These are phyloP conservation scores for Leptographium lundbergii DNA, from an alignment of 2,329 filamentous ascomycete genomes.

Conservation along the genomic window DNA sequence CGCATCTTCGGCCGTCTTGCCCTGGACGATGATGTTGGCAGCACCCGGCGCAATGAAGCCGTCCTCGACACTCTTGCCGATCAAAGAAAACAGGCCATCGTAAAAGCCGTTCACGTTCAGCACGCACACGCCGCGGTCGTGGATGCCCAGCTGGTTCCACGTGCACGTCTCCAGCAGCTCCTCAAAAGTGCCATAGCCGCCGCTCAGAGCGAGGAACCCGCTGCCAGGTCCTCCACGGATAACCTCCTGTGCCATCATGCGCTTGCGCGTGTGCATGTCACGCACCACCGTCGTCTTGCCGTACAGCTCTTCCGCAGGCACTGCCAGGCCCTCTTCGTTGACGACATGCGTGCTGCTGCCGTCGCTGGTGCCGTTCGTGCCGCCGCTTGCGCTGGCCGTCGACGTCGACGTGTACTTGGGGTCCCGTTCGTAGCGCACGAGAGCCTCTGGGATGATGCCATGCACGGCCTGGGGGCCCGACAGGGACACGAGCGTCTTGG, in stretches of 20 bases:
- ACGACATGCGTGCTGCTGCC: neutral
- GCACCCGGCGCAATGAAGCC: conserved; percentile 67
- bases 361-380: conserved; percentile 1
- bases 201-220: conserved; percentile 79
- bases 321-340: conserved; percentile 25
- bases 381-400: neutral
- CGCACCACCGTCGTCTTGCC: conserved; percentile 78
- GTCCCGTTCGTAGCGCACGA: conserved; percentile 67
- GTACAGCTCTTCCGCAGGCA: conserved; percentile 55
- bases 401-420: conserved; percentile 36
- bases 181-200: conserved; percentile 91
- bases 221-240: conserved; percentile 67
- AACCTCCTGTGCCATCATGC: conserved; percentile 83
- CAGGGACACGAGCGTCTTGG: conserved; percentile 72
- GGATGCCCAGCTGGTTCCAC: conserved; percentile 96
- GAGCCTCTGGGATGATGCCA: conserved; percentile 81
- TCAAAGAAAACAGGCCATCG: conserved; percentile 75
- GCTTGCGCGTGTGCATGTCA: conserved; percentile 95
- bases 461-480: conserved; percentile 73
- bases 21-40: conserved; percentile 66
- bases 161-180: conserved; percentile 85
- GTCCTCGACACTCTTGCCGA: conserved; percentile 58
- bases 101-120: conserved; percentile 88
- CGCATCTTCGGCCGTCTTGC: conserved; percentile 58
- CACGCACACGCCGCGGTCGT: conserved; percentile 64